Evolutionary conservation across 2,329 filamentous ascomycete genomes (phyloP).

Genomic region (Talaromyces pinophilus): DNA sequence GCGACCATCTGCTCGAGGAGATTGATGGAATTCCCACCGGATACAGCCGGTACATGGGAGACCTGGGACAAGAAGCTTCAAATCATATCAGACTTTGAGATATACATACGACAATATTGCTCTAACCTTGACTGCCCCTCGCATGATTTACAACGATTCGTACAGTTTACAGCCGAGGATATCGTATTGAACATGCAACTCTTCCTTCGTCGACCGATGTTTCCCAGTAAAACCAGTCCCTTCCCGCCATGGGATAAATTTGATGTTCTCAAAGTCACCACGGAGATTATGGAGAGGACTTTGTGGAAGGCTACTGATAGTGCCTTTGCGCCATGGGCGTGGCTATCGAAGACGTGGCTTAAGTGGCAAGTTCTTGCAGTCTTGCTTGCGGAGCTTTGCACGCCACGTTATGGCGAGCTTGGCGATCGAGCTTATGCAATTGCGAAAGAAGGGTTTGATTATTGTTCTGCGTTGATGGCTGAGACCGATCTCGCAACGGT

Average conservation of each 20-base stretch:
- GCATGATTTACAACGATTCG: not conserved
- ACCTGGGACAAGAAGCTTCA: conserved; percentile 9
- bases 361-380: conserved; percentile 12
- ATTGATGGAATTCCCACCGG: not conserved
- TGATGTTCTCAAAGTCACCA: conserved; percentile 9
- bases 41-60: conserved; percentile 2
- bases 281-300: conserved; percentile 6
- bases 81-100: conserved; percentile 3
- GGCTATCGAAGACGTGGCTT: conserved; percentile 6
- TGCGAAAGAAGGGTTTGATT: conserved; percentile 1
- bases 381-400: conserved; percentile 5
- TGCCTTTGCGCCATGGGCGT: conserved; percentile 12
- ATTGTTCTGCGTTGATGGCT: conserved; percentile 8
- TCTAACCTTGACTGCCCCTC: not conserved
- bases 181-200: conserved; percentile 10
- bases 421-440: conserved; percentile 5
- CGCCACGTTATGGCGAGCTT: conserved; percentile 2
- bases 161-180: conserved; percentile 8
- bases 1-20: conserved; percentile 6
- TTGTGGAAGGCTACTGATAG: conserved; percentile 11
- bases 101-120: conserved; percentile 1
- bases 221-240: not conserved
- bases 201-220: conserved; percentile 2
- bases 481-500: not conserved
- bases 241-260: conserved; percentile 11